Conservation (phyloP, 78 protist species). For the Tieghemostelium lacteum region DNA sequence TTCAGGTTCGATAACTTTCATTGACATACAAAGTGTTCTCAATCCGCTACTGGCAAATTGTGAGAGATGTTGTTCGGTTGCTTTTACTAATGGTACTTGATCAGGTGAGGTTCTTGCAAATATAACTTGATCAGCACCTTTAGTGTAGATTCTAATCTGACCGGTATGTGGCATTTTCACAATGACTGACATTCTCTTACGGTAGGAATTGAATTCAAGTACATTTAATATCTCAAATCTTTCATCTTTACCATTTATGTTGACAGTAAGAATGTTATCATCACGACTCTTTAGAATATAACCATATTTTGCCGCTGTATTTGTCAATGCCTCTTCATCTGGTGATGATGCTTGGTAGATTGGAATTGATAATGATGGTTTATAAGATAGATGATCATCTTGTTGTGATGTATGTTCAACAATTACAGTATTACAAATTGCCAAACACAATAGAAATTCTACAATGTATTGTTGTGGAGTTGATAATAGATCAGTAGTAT, state of each 20-base stretch:
- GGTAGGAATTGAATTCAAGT: constrained; percentile 39
- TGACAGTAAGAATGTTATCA: constrained; percentile 25
- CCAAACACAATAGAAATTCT: constrained; percentile 65
- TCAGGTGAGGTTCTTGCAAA: constrained; percentile 5
- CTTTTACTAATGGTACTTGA: not conserved
- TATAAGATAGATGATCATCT: constrained; percentile 2
- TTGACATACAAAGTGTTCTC: constrained; percentile 93
- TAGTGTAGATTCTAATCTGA: constrained; percentile 68
- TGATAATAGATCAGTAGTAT: not conserved
- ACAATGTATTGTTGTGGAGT: constrained; percentile 14
- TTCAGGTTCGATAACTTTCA: constrained; percentile 48
- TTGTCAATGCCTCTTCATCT: constrained; percentile 71
- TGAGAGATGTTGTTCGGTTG: constrained; percentile 72
- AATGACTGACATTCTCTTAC: constrained; percentile 88
- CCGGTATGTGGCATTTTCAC: constrained; percentile 32
- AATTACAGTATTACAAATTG: constrained; percentile 87
- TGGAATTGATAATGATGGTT: constrained; percentile 20
- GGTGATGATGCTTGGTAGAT: constrained; percentile 79
- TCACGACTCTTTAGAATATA: constrained; percentile 57
- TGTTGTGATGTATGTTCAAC: constrained; percentile 57
- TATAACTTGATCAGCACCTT: constrained; percentile 94
- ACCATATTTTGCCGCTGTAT: constrained; percentile 69
- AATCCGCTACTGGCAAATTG: constrained; percentile 88
- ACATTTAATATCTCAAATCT: constrained; percentile 41
- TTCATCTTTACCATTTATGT: constrained; percentile 39